Evolutionary conservation across 768 basidiomycete species (phyloP), one percentile per base, ranked within the genome.

Genomic region (Boletus rex-veris): DNA sequence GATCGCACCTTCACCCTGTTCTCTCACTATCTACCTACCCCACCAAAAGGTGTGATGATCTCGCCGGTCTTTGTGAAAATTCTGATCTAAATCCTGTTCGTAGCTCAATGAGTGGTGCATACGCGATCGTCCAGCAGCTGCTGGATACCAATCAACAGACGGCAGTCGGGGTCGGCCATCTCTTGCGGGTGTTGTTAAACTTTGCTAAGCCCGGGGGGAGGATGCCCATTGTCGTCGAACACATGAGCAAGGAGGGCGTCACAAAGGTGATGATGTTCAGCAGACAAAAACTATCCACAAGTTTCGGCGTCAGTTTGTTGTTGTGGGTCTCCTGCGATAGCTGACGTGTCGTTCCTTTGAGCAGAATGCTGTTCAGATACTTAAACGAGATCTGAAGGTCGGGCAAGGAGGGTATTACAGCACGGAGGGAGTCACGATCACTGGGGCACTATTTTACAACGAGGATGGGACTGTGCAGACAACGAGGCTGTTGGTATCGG

Each of bases 121-220:
- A 57, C 28, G 0, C 48, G 9, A 46, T 58, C 45, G 54, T 47
- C 21, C 48, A 57, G 11, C 45, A 58, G 6, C 12, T 58, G 15
- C n/a, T 50, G 18, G 18, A 51, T 14, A 50, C 45, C 21, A 40
- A 36, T 6, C 44, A 57, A 26, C 30, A 10, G 14, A 42, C 52
- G 18, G 52, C 52, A 12, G 30, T 48, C 28, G 47, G 75, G 55
- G 65, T 88, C 84, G 48, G 72, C 68, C 19, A 74, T 66, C 35
- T 77, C 71, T 60, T 85, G 80, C 11, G 82, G 52, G 72, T 86
- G 84, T 62, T 86, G 56, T 57, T 18, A 67, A 55, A 21, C 63
- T 46, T 28, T 47, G 18, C 58, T 19, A 54, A 36, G 14, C 46
- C 46, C 2, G 18, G n/a, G 4, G 15, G 14, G 19, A 45, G 16